Evolutionary conservation across 2,329 filamentous ascomycete species (phyloP).

Genomic region (Tolypocladium ophioglossoides): DNA sequence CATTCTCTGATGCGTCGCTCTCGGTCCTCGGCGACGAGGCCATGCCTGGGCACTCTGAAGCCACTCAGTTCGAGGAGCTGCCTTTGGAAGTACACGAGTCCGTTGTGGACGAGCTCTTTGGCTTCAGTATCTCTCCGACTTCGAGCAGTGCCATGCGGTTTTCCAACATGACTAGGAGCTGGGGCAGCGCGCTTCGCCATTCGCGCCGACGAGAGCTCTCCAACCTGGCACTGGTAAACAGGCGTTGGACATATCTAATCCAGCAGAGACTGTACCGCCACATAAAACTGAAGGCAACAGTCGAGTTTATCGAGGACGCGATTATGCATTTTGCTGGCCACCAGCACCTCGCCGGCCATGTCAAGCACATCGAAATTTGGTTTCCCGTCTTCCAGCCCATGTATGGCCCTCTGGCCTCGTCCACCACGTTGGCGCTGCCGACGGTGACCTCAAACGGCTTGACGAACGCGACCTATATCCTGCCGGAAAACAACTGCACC

Average conservation of each 20-base stretch:
- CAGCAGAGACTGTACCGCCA: conserved; percentile 66
- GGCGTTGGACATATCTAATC: conserved; percentile 55
- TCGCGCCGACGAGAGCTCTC: conserved; percentile 58
- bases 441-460: conserved; percentile 44
- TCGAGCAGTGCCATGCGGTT: conserved; percentile 45
- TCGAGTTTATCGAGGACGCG: conserved; percentile 49
- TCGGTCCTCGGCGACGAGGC: conserved; percentile 10
- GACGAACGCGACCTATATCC: conserved; percentile 46
- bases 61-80: conserved; percentile 36
- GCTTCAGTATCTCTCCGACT: conserved; percentile 52
- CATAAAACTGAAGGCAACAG: conserved; percentile 64
- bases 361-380: conserved; percentile 68
- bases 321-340: conserved; percentile 48
- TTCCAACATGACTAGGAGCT: conserved; percentile 43
- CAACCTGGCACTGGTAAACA: conserved; percentile 51
- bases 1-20: conserved; percentile 3
- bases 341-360: conserved; percentile 49
- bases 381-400: conserved; percentile 62
- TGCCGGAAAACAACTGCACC: conserved; percentile 56
- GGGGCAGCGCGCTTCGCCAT: conserved; percentile 55
- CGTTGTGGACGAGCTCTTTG: conserved; percentile 62
- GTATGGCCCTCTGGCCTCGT: conserved; percentile 30
- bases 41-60: conserved; percentile 7
- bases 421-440: conserved; percentile 34
- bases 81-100: conserved; percentile 63